Evolutionary conservation across 1,139 yeast genomes (phyloP), one percentile per base, ranked within the genome.

Genomic region (Diutina neorugosa): DNA sequence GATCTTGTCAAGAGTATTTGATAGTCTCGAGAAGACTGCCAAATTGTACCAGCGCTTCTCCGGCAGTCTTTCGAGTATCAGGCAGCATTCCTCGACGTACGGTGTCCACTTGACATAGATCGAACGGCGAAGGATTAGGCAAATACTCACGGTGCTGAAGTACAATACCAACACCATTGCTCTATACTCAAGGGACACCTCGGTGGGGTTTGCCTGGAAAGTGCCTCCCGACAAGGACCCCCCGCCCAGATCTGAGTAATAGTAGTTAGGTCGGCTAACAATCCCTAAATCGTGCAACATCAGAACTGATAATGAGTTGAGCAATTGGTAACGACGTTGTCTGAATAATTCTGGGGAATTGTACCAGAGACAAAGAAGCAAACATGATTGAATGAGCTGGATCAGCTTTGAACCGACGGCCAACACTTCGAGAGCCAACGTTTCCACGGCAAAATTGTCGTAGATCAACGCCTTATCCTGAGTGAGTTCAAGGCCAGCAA

Each of bases 271-370:
- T 44, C 76, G 65, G 2, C 78, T 76, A n/a, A 82, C 80, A 7
- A 88, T 74, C 0, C 96, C 96, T 55, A 89, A 66, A 63, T 90
- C 96, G 58, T 81, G 84, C 1, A 86, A 76, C 66, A 90, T 70
- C 2, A 84, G 74, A n/a, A 84, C 81, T 52, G 90, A 80, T 31
- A 87, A 69, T 9, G 80, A 73, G 54, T 83, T 80, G 58, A 87
- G 73, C 54, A 88, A 68, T 63, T 87, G 94, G 58, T 84, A 83
- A 53, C 95, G 78, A 56, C 94, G 79, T 60, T 86, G 86, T 58
- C 82, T 86, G 58, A 86, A 86, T 59, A 87, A 70, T 65, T 88
- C 96, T 0, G 96, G 89, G 6, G 88, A 80, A 59, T 86, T 87
- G 64, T 88, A 88, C 95, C 96, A 90, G 41, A 84, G 66, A 44